These are phyloP conservation scores for Colletotrichum viniferum DNA, from an alignment of 2,329 filamentous ascomycete species.

Conservation along the genomic window DNA sequence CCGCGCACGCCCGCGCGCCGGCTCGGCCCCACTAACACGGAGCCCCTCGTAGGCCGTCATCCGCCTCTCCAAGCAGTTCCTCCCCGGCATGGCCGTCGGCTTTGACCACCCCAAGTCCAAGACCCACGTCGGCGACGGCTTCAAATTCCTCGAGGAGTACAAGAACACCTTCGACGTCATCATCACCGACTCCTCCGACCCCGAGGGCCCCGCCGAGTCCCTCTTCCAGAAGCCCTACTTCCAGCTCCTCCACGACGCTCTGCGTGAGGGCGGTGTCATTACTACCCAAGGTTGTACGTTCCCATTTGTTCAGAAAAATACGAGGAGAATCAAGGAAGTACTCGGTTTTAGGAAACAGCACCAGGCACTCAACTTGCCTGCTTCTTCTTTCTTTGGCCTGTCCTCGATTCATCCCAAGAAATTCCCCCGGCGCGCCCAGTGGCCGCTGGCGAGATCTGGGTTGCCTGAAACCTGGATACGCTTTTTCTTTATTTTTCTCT, in stretches of 20 bases:
- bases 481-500: neutral
- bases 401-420: conserved; percentile 13
- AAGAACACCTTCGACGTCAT: conserved; percentile 99
- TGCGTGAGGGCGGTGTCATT: conserved; percentile 96
- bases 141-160: conserved; percentile 97
- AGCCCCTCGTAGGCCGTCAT: conserved; percentile 74
- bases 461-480: conserved; percentile 1
- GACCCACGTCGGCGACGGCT: conserved; percentile 93
- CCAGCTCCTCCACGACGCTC: conserved; percentile 86
- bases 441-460: conserved; percentile 12
- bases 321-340: conserved; percentile 19
- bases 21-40: neutral
- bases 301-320: conserved; percentile 60
- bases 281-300: conserved; percentile 99
- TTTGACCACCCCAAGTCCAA: conserved; percentile 94
- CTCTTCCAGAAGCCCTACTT: conserved; percentile 99
- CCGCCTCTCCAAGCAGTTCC: conserved; percentile 96
- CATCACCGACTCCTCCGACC: conserved; percentile 98
- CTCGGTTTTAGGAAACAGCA: neutral
- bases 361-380: conserved; percentile 32
- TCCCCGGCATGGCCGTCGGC: conserved; percentile 90
- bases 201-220: conserved; percentile 93
- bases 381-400: conserved; percentile 26
- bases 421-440: neutral
- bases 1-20: neutral